Percentiles rank a stretch among this genome's conserved stretches.
phyloP scores from a whole-genome alignment of 345 rosid genomes.

The Viola odorata region DNA sequence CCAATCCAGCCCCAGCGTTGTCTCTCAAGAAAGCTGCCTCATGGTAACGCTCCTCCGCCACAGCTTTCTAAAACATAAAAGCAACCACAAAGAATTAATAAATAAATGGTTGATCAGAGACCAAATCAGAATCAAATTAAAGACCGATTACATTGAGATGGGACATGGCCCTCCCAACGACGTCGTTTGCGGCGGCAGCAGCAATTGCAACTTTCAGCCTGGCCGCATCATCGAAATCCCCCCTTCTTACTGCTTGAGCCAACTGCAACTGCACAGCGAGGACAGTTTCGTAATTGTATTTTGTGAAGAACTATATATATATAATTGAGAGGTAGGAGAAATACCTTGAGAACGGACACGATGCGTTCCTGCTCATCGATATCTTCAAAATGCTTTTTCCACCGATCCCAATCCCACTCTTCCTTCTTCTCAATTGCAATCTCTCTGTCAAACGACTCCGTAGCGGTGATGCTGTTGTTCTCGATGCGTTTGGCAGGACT shows the following conservation, averaged over 20 bases:
- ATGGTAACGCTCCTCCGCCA: conserved; percentile 60
- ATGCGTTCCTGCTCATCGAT: conserved; percentile 81
- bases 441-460: neutral
- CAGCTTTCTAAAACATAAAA: conserved; percentile 51
- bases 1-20: conserved; percentile 87
- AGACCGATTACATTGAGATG: conserved; percentile 42
- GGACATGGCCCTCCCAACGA: conserved; percentile 72
- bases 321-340: neutral
- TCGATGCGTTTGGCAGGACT: conserved; percentile 13
- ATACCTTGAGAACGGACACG: conserved; percentile 66
- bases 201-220: conserved; percentile 89
- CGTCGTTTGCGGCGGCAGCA: conserved; percentile 66
- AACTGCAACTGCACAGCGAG: conserved; percentile 50
- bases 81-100: conserved; percentile 2
- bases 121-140: neutral
- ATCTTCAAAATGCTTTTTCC: conserved; percentile 76
- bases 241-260: conserved; percentile 44
- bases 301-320: neutral
- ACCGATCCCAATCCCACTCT: conserved; percentile 84
- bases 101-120: neutral
- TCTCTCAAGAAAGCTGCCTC: conserved; percentile 84
- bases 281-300: too few species aligned
- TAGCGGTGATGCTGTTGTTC: neutral
- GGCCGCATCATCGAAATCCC: conserved; percentile 82
- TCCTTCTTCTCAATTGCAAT: conserved; percentile 2